Conservation (phyloP, 1,284 basidiomycete genomes). For the Ganoderma boninense region DNA sequence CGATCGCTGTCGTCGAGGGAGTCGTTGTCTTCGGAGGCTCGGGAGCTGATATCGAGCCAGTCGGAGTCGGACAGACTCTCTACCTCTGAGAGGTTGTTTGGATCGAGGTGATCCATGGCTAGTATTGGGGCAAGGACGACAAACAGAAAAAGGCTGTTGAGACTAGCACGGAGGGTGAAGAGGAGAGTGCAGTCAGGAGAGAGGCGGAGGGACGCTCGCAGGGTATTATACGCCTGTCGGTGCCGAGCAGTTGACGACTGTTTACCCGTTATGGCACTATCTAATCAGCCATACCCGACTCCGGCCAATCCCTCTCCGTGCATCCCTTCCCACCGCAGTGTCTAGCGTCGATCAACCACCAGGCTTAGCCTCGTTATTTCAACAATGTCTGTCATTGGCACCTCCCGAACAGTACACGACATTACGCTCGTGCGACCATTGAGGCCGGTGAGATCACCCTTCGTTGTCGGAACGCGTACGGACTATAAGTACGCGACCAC, state of each 20-base stretch:
- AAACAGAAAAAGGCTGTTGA: neutral
- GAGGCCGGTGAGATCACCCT: neutral
- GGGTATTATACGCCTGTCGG: slow-evolving; percentile 24
- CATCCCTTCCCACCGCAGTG: slow-evolving; percentile 4
- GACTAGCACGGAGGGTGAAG: slow-evolving; percentile 11
- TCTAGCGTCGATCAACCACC: neutral
- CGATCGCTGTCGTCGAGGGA: slow-evolving; percentile 70
- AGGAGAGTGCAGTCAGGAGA: slow-evolving; percentile 20
- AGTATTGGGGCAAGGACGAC: slow-evolving; percentile 17
- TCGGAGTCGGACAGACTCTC: slow-evolving; percentile 79
- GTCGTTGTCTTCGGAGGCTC: slow-evolving; percentile 72
- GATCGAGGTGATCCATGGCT: slow-evolving; percentile 44
- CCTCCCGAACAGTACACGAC: neutral
- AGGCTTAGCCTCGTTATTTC: neutral
- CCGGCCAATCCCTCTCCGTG: neutral
- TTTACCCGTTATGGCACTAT: slow-evolving; percentile 30
- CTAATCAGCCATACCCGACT: slow-evolving; percentile 20
- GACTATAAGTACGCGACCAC: slow-evolving; percentile 7
- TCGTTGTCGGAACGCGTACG: neutral
- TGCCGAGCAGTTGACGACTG: slow-evolving; percentile 32
- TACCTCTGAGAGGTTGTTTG: slow-evolving; percentile 58
- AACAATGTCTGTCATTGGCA: neutral
- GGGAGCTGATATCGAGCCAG: slow-evolving; percentile 79
- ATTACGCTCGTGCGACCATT: neutral
- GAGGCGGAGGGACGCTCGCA: slow-evolving; percentile 24